Evolutionary conservation across 371 early-diverging fungal species (phyloP).

Genomic region (Mortierella sp.): DNA sequence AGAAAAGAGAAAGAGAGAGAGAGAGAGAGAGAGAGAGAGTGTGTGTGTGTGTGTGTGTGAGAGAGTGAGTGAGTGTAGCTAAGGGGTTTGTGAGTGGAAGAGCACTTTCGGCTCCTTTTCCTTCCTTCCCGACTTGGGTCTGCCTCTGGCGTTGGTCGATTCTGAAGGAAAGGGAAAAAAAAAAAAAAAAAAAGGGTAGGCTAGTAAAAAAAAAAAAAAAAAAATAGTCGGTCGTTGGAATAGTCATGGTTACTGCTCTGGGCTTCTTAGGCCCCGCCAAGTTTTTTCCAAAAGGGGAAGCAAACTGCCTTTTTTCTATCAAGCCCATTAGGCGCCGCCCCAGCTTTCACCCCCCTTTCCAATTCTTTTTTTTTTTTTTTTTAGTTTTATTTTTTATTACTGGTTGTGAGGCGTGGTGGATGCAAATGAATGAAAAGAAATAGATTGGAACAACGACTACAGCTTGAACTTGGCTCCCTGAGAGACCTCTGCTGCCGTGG

Average conservation of each 20-base stretch:
- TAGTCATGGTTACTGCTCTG: neutral
- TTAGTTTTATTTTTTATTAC: no score
- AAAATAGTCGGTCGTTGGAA: neutral
- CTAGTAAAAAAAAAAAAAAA: neutral
- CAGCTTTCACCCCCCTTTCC: no score
- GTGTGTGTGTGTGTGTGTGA: no score
- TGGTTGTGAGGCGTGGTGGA: neutral
- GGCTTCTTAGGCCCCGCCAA: neutral
- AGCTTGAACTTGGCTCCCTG: conserved; percentile 52
- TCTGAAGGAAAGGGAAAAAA: neutral
- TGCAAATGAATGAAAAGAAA: neutral
- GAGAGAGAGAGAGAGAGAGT: neutral
- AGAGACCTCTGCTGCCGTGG: conserved; percentile 16
- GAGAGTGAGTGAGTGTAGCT: neutral
- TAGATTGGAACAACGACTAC: conserved; percentile 10
- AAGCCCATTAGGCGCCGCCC: no score
- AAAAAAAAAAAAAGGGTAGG: no score
- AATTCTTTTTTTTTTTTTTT: no score
- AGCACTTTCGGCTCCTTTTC: neutral
- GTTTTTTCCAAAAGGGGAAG: no score
- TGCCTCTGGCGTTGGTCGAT: conserved; percentile 8
- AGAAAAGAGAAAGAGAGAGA: neutral
- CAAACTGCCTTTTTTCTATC: neutral
- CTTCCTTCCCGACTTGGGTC: conserved; percentile 8
- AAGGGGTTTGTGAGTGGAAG: no score